phyloP scores from a whole-genome alignment of 768 basidiomycete species.

The Asterophora parasitica region DNA sequence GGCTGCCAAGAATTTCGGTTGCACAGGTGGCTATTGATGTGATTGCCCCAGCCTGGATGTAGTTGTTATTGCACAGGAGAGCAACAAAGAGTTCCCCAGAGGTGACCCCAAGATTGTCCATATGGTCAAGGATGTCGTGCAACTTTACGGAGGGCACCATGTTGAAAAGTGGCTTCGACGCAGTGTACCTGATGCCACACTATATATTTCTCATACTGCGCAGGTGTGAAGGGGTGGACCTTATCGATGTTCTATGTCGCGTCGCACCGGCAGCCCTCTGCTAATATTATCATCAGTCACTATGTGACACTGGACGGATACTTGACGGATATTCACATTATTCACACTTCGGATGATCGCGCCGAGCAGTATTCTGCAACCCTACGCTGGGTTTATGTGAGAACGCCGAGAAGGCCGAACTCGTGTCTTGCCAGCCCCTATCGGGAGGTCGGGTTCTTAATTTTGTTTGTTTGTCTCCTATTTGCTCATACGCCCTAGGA shows the following conservation, averaged over 20 bases:
- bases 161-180: background rate
- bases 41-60: background rate
- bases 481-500: background rate
- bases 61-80: background rate
- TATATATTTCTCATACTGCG: no score
- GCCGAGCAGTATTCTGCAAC: background rate
- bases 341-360: no score
- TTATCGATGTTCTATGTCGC: no score
- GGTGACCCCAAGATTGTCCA: background rate
- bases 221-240: no score
- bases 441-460: background rate
- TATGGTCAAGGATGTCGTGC: background rate
- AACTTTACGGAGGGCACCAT: background rate
- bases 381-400: background rate
- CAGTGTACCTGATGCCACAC: no score
- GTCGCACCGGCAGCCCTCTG: no score
- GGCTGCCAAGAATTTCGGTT: background rate
- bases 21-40: background rate
- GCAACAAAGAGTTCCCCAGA: background rate
- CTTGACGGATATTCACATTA: no score
- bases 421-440: conserved; percentile 3
- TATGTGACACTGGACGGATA: no score
- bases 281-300: no score
- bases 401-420: background rate
- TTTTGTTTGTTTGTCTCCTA: conserved; percentile 3